These are phyloP conservation scores for Arachis hypogaea DNA, from an alignment of 306 rosid species.

Conservation along the genomic window DNA sequence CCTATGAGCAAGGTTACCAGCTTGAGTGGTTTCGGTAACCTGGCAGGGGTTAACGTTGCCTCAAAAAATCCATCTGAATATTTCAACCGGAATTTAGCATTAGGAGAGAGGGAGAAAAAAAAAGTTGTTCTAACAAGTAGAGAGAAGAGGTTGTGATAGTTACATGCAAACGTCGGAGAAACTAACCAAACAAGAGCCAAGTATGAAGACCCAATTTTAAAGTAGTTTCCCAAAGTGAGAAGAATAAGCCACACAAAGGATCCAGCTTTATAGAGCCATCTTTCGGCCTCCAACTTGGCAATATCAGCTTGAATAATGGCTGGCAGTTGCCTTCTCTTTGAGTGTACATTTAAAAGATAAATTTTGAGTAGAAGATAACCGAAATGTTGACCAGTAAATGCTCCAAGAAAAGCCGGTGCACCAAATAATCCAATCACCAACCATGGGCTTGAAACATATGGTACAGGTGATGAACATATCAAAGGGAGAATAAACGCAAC, in stretches of 20 bases:
- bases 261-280: slow-evolving; percentile 98
- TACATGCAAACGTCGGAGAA: slow-evolving; percentile 94
- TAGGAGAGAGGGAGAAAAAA: slow-evolving; percentile 6
- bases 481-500: slow-evolving; percentile 68
- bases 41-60: slow-evolving; percentile 81
- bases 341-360: slow-evolving; percentile 57
- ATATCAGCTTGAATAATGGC: slow-evolving; percentile 54
- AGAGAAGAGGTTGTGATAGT: slow-evolving; percentile 39
- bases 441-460: slow-evolving; percentile 87
- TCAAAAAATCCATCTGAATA: slow-evolving; percentile 89
- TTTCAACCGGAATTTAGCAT: slow-evolving; percentile 41
- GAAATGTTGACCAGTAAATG: slow-evolving; percentile 80
- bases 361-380: slow-evolving; percentile 75
- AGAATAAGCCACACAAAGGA: slow-evolving; percentile 91
- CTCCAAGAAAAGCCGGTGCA: slow-evolving; percentile 92
- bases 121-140: slow-evolving; percentile 40
- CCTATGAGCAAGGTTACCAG: slow-evolving; percentile 82
- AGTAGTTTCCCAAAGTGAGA: slow-evolving; percentile 78
- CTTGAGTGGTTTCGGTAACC: slow-evolving; percentile 90
- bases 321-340: slow-evolving; percentile 60
- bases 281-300: slow-evolving; percentile 86
- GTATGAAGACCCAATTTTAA: slow-evolving; percentile 83
- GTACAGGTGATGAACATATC: slow-evolving; percentile 73
- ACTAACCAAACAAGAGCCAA: slow-evolving; percentile 94
- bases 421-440: slow-evolving; percentile 86